phyloP scores from a whole-genome alignment of 176 grass and related monocot genomes.

The Oryza meridionalis region DNA sequence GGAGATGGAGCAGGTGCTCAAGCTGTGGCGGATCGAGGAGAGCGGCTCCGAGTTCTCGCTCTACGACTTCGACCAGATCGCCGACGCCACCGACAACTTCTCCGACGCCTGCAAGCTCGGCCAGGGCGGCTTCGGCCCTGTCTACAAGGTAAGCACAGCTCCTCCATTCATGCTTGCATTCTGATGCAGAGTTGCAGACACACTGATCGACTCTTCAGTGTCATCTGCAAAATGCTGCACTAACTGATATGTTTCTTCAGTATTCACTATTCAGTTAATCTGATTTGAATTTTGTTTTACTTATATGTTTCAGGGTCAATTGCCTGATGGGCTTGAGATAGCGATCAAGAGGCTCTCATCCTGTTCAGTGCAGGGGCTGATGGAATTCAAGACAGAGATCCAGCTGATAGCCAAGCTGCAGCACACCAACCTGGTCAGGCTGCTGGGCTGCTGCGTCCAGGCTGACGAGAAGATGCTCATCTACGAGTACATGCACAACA shows the following conservation, averaged over 20 bases:
- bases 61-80: conserved; percentile 49
- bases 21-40: conserved; percentile 45
- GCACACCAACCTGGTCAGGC: conserved; percentile 70
- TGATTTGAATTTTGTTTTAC: neutral
- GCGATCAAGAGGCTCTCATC: conserved; percentile 62
- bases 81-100: conserved; percentile 52
- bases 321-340: conserved; percentile 45
- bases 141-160: conserved; percentile 48
- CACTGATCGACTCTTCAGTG: neutral
- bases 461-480: conserved; percentile 71
- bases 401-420: conserved; percentile 73
- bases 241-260: neutral
- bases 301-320: conserved; percentile 35
- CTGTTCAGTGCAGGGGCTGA: conserved; percentile 51
- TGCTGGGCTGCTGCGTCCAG: conserved; percentile 64
- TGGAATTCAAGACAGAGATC: conserved; percentile 70
- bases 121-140: conserved; percentile 63
- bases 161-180: too few relatives aligned
- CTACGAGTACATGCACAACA: conserved; percentile 81
- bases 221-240: neutral
- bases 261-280: too few relatives aligned
- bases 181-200: neutral
- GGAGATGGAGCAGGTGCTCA: conserved; percentile 55
- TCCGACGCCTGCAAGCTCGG: conserved; percentile 54
- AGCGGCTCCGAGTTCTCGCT: conserved; percentile 49